Percentiles rank a stretch among this genome's conserved stretches.
phyloP scores from a whole-genome alignment of 345 rosid genomes.

The Salix purpurea region DNA sequence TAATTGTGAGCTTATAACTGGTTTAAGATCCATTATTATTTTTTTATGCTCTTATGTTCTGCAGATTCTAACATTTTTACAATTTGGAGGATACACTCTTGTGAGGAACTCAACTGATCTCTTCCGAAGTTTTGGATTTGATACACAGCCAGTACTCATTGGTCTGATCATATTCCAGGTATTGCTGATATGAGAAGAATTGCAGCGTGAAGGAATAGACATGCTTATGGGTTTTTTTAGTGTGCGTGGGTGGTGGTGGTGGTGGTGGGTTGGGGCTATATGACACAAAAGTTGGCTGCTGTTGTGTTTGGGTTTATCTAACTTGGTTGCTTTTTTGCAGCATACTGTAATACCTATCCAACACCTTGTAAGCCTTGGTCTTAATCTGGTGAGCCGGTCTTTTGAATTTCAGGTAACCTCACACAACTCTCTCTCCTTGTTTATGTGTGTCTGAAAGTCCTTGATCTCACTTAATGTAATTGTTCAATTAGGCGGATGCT shows the following conservation, averaged over 20 bases:
- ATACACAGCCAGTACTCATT: constrained; percentile 82
- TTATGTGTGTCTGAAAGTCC: not conserved
- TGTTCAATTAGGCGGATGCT: constrained; percentile 72
- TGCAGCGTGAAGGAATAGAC: not conserved
- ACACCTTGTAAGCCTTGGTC: constrained; percentile 81
- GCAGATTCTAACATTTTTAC: constrained; percentile 87
- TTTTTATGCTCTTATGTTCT: constrained; percentile 4
- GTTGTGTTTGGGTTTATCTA: not conserved
- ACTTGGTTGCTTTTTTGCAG: constrained; percentile 40
- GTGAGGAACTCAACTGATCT: constrained; percentile 95
- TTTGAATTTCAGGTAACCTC: constrained; percentile 90
- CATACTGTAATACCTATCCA: constrained; percentile 89
- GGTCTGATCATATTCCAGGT: constrained; percentile 99
- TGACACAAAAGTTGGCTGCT: not conserved
- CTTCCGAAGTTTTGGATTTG: constrained; percentile 93
- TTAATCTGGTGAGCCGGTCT: constrained; percentile 91
- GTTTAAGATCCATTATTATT: not conserved
- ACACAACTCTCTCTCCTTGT: not conserved
- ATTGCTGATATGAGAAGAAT: constrained; percentile 3
- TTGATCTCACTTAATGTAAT: constrained; percentile 1
- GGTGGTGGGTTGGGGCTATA: not conserved
- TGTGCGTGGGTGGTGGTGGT: not conserved
- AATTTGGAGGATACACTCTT: constrained; percentile 95
- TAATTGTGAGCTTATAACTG: not conserved
- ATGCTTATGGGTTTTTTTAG: not conserved